These are phyloP conservation scores for Epichloe brachyelytri DNA, from an alignment of 2,329 filamentous ascomycete genomes.

Conservation along the genomic window DNA sequence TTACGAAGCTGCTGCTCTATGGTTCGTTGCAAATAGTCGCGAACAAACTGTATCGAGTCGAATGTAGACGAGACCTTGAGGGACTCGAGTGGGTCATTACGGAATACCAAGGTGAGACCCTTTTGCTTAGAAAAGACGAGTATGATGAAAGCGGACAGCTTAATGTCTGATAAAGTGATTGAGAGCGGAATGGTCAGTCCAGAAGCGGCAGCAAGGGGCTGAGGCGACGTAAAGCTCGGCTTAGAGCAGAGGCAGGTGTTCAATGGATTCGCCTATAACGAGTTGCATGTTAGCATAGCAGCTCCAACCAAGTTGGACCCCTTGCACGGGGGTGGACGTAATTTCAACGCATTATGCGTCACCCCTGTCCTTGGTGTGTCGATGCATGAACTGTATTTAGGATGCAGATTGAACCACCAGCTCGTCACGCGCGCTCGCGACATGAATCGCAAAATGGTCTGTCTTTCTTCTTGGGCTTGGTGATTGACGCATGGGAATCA, in stretches of 20 bases:
- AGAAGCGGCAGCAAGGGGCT: slow-evolving; percentile 80
- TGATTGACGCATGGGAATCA: neutral
- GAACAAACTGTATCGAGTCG: slow-evolving; percentile 95
- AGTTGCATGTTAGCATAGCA: slow-evolving; percentile 2
- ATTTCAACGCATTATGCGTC: slow-evolving; percentile 4
- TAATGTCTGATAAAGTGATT: slow-evolving; percentile 91
- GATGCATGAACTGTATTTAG: neutral
- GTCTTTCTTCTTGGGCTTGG: neutral
- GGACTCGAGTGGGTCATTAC: slow-evolving; percentile 94
- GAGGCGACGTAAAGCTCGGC: slow-evolving; percentile 81
- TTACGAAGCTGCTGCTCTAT: slow-evolving; percentile 89
- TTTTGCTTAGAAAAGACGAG: slow-evolving; percentile 96
- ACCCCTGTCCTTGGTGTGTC: neutral
- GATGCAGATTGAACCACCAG: neutral
- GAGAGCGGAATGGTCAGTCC: slow-evolving; percentile 94
- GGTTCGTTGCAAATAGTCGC: slow-evolving; percentile 89
- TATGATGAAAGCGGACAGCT: slow-evolving; percentile 93
- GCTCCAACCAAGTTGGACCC: neutral
- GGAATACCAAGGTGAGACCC: slow-evolving; percentile 88
- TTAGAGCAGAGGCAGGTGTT: slow-evolving; percentile 92
- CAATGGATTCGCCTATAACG: slow-evolving; percentile 70
- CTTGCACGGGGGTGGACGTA: neutral
- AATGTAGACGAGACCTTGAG: slow-evolving; percentile 98
- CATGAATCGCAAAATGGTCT: neutral
- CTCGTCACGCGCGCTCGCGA: neutral